Base-by-base conservation (phyloP, 352 stramenopile species). In the Phytophthora europaea region DNA sequence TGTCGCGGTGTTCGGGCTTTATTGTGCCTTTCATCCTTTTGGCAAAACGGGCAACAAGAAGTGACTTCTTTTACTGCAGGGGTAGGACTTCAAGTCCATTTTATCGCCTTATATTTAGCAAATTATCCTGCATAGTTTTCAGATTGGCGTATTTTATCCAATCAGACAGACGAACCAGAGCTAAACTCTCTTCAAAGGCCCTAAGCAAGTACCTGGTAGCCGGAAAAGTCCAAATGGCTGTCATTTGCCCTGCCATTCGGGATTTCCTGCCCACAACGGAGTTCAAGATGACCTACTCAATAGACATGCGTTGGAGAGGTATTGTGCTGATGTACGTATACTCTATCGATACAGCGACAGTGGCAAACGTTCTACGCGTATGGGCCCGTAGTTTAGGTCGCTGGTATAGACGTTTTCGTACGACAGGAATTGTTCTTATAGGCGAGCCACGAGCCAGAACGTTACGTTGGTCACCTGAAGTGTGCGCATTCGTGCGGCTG, bases 271-370 rank as follows among this genome's bases (percentile, higher is more conserved):
- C 47, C 28, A 28, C 22, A 60, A 13, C 10, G 40, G 56, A 53
- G 56, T 63, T 63, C 40, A 63, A 52, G 48, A 58, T 67, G 60
- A 55, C 60, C n/a, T 59, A 53, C 33, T 71, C 64, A 54, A 60
- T 53, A 60, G 54, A 65, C 36, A 61, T 72, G 16, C 65, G 56
- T 60, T 65, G 34, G 65, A 61, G 65, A 61, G 33, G 47, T 28
- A 72, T 66, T 36, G 56, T 72, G 56, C 56, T 72, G 15, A 53
- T 66, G 55, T 66, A 69, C 23, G 50, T 69, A 8, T 69, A 69
- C 40, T 56, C 22, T 26, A 56, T 69, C 13, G 61, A 69, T 20
- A 66, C 23, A 20, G 47, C 22, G 43, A 65, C 33, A 2, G 22
- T 61, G 18, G 48, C 64, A 34, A 60, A 5, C 20, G 45, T 61